A percentile compares a stretch with the other conserved stretches of the same genome.
These are phyloP conservation scores for Trichosporon sp. DNA, from an alignment of 1,284 basidiomycete species.

Conservation along the genomic window DNA sequence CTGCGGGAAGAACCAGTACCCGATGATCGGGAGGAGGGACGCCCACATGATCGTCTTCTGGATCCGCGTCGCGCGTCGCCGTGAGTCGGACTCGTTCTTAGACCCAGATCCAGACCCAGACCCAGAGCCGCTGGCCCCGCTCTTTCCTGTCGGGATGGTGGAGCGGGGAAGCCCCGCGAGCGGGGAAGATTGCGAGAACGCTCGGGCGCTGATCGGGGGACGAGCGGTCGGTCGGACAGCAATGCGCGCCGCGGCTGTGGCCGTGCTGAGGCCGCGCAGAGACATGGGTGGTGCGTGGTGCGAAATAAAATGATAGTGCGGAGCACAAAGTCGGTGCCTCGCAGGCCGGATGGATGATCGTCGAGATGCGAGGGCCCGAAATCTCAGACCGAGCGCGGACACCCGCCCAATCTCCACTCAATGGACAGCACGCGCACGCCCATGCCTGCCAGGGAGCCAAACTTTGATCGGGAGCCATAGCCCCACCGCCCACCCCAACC, in stretches of 20 bases:
- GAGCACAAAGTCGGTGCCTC: background rate
- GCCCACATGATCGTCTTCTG: conserved; percentile 16
- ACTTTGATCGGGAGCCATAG: background rate
- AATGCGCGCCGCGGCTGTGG: background rate
- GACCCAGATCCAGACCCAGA: too few species aligned
- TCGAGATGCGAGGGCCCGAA: background rate
- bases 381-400: conserved; percentile 2
- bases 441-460: background rate
- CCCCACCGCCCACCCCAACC: background rate
- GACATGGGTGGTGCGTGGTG: background rate
- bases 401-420: background rate
- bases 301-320: background rate
- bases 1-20: conserved; percentile 20
- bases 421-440: background rate
- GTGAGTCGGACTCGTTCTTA: background rate
- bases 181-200: background rate
- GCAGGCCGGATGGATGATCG: background rate
- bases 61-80: background rate
- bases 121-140: background rate
- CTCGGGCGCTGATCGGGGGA: background rate
- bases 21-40: conserved; percentile 24
- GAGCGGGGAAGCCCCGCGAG: background rate
- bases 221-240: background rate
- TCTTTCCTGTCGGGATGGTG: background rate
- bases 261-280: background rate